Base-by-base conservation (phyloP, 2,329 filamentous ascomycete species). In the Fusarium sp. region DNA sequence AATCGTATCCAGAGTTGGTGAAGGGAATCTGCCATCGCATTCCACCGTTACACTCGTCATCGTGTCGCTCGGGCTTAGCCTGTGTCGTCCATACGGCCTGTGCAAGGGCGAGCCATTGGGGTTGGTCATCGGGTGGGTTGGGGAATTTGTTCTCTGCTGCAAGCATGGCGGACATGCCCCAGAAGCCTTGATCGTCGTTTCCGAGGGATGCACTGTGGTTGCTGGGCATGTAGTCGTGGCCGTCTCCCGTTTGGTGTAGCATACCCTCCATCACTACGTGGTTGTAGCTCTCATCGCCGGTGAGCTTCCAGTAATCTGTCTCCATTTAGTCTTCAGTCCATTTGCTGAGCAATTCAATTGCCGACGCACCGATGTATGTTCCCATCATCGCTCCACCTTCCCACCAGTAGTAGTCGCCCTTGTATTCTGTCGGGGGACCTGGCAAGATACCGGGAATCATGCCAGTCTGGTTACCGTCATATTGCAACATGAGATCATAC, bases 21-120 rank as follows among this genome's bases (percentile, higher is more conserved):
- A 88, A 84, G 62, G 90, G 93, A 66, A 95, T 92, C 83, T 96
- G 93, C 92, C 92, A 94, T 75, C 92, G 86, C 74, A 95, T 78
- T 14, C 93, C 93, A 71, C 93, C 93, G 27, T 85, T 84, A 75
- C 93, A 95, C 4, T 84, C 85, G 1, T 85, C 79, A 10, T 86
- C 87, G 77, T 94, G 91, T 83, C 93, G 92, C 46, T 91, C 59
- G 86, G 17, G 85, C 82, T 49, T 81, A 74, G 87, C 89, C 65
- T 87, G 85, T 2, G 89, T 89, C 72, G 92, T 90, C 77, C 88
- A 95, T 8, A 93, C 91, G 46, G 89, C 91, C 79, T 93, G 89
- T 0, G 90, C 91, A 8, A 94, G 85, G 3, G 90, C 86, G 18
- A 92, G 81, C 87, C 90, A 92, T 71, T 89, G 84, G 0, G 89